phyloP scores from a whole-genome alignment of 2,329 filamentous ascomycete species.

The Clarireedia monteithiana region DNA sequence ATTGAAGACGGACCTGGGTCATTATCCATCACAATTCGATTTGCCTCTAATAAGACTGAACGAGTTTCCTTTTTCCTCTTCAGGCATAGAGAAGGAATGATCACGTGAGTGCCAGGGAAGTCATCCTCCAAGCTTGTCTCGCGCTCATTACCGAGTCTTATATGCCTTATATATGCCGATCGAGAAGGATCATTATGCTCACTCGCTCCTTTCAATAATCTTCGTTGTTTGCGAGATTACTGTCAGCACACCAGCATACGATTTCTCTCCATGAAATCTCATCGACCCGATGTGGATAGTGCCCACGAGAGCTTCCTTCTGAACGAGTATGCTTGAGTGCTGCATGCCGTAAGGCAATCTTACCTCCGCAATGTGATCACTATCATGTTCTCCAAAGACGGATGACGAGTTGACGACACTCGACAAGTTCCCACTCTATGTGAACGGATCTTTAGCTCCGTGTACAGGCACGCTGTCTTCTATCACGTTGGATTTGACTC shows the following conservation, averaged over 20 bases:
- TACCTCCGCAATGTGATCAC: too few species aligned
- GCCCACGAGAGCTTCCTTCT: not conserved
- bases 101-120: slow-evolving; percentile 1
- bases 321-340: too few species aligned
- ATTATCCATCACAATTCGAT: not conserved
- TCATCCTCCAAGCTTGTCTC: not conserved
- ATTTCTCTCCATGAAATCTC: not conserved
- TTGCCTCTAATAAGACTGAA: not conserved
- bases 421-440: too few species aligned
- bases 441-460: too few species aligned
- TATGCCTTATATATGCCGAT: not conserved
- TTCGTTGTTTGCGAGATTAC: slow-evolving; percentile 4
- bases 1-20: not conserved
- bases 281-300: not conserved
- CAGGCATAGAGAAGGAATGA: not conserved
- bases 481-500: too few species aligned
- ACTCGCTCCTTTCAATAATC: not conserved
- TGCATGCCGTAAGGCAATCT: too few species aligned
- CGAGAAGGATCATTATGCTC: not conserved
- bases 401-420: too few species aligned
- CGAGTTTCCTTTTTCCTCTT: not conserved
- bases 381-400: too few species aligned
- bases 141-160: slow-evolving; percentile 4
- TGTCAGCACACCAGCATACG: not conserved
- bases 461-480: too few species aligned